phyloP scores from a whole-genome alignment of 2,329 filamentous ascomycete species.

The Neonectria ditissima region DNA sequence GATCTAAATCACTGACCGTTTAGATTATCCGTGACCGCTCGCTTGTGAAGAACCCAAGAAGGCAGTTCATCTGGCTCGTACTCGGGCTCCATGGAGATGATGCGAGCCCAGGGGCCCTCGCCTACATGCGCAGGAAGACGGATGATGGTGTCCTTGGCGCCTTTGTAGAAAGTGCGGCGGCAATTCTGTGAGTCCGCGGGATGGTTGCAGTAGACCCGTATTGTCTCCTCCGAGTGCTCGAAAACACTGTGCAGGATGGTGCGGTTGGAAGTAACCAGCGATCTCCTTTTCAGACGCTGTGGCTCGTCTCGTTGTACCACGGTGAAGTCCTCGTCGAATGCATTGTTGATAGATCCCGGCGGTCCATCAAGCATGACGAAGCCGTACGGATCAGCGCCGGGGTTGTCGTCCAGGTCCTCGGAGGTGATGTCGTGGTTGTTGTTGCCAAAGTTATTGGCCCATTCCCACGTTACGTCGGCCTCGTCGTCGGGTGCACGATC shows the following conservation, averaged over 20 bases:
- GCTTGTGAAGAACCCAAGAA: too few species aligned
- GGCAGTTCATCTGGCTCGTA: too few species aligned
- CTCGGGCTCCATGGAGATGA: conserved; percentile 43
- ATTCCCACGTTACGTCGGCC: too few species aligned
- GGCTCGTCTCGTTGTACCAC: conserved; percentile 29
- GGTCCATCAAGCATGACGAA: conserved; percentile 49
- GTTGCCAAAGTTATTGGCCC: too few species aligned
- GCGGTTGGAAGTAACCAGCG: conserved; percentile 42
- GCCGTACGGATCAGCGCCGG: conserved; percentile 47
- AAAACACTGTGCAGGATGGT: conserved; percentile 44
- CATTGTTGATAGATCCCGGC: conserved; percentile 42
- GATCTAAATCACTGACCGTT: too few species aligned
- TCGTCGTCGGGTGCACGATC: too few species aligned
- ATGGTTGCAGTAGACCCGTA: conserved; percentile 47
- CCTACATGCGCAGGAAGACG: conserved; percentile 41
- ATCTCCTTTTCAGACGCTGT: conserved; percentile 21
- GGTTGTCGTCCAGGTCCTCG: conserved; percentile 11
- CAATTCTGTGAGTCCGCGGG: conserved; percentile 35
- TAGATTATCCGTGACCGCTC: too few species aligned
- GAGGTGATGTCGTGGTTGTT: too few species aligned
- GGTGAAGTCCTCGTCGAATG: conserved; percentile 39
- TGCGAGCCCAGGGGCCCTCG: conserved; percentile 42
- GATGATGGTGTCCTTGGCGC: conserved; percentile 44
- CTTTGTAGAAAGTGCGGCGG: conserved; percentile 30
- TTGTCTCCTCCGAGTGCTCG: conserved; percentile 42